Evolutionary conservation across 768 basidiomycete genomes (phyloP).

Genomic region (Mrakia blollopis): DNA sequence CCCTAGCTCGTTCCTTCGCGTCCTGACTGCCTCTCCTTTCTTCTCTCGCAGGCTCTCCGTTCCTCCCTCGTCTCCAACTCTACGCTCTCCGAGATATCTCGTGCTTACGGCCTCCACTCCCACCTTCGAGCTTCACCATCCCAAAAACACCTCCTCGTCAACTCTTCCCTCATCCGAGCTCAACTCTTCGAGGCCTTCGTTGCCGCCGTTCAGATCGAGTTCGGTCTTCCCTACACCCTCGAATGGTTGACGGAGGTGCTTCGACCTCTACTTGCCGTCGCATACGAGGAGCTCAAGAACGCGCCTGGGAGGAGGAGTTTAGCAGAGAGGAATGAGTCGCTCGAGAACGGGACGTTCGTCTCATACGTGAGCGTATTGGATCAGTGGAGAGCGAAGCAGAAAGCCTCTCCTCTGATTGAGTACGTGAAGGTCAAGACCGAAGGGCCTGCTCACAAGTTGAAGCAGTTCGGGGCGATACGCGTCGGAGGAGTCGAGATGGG

Average conservation of each 20-base stretch:
- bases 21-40: background rate
- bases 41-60: background rate
- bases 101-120: background rate
- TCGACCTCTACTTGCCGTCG: background rate
- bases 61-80: slow-evolving; percentile 11
- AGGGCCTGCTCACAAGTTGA: background rate
- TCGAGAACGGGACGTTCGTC: background rate
- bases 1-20: background rate
- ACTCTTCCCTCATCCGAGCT: background rate
- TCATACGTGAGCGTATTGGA: background rate
- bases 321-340: background rate
- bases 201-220: background rate
- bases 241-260: slow-evolving; percentile 1
- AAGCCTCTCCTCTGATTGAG: background rate
- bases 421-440: slow-evolving; percentile 1
- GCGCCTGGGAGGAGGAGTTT: background rate
- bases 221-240: background rate
- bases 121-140: background rate
- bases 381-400: background rate
- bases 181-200: slow-evolving; percentile 6
- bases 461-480: background rate
- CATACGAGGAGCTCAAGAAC: slow-evolving; percentile 6
- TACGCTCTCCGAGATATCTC: slow-evolving; percentile 9
- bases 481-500: slow-evolving; percentile 7
- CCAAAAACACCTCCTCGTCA: background rate